These are phyloP conservation scores for Mrakia frigida DNA, from an alignment of 768 basidiomycete species.

Conservation along the genomic window DNA sequence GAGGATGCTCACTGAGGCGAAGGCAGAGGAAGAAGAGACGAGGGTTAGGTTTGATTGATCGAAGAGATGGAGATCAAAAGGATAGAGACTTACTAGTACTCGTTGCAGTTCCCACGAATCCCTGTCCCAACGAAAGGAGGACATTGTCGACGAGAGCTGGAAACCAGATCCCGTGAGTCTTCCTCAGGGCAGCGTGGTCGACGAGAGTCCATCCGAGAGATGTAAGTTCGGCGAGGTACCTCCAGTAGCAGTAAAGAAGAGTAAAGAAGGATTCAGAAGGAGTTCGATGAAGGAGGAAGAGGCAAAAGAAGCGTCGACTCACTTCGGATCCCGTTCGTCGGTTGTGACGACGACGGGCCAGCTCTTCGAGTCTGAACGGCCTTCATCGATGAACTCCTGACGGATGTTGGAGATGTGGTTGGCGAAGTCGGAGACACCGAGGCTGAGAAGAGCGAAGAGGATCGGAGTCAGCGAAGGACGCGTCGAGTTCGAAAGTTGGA, in stretches of 20 bases:
- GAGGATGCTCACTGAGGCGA: not conserved
- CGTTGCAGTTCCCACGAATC: not conserved
- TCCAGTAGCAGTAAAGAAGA: not conserved
- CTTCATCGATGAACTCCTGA: not conserved
- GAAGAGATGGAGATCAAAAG: not conserved
- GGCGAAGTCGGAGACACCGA: not conserved
- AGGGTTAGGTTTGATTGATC: not conserved
- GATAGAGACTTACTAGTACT: not conserved
- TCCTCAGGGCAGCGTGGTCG: not conserved
- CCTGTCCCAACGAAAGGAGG: not conserved
- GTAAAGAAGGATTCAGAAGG: not conserved
- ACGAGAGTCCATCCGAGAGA: not conserved
- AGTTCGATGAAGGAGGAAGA: not conserved
- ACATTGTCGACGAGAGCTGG: not conserved
- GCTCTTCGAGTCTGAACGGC: not conserved
- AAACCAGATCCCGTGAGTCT: not conserved
- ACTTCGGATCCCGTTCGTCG: not conserved
- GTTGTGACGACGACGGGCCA: conserved; percentile 3
- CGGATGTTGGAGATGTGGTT: not conserved
- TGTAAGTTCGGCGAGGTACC: not conserved
- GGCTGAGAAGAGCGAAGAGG: not conserved
- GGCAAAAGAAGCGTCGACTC: not conserved
- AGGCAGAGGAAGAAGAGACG: not conserved
- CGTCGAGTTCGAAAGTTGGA: not conserved
- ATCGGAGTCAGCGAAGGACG: not conserved